These are phyloP conservation scores for Neonothopanus nambi DNA, from an alignment of 1,284 basidiomycete genomes.

Conservation along the genomic window DNA sequence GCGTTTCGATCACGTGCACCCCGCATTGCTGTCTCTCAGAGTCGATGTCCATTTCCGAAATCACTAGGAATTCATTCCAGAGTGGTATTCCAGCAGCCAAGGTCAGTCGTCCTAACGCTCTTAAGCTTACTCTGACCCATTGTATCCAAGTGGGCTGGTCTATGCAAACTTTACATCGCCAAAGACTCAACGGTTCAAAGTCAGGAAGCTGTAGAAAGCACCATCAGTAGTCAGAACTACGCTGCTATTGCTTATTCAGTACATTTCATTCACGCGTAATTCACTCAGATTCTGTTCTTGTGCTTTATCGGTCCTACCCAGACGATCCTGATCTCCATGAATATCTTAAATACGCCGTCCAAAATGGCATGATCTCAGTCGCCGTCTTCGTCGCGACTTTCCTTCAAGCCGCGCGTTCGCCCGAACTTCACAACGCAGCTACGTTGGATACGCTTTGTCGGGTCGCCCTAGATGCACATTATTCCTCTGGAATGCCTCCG, in stretches of 20 bases:
- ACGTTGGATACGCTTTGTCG: constrained; percentile 71
- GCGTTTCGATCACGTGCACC: too few relatives aligned
- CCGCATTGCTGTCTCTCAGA: not conserved
- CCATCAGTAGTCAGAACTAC: constrained; percentile 48
- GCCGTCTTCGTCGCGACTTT: constrained; percentile 58
- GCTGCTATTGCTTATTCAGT: not conserved
- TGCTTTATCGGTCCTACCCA: constrained; percentile 64
- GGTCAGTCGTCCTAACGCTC: constrained; percentile 36
- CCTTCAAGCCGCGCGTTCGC: constrained; percentile 48
- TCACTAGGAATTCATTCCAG: constrained; percentile 72
- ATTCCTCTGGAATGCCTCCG: constrained; percentile 53
- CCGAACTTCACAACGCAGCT: constrained; percentile 56
- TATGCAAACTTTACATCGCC: constrained; percentile 60
- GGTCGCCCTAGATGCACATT: constrained; percentile 60
- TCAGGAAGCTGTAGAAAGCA: constrained; percentile 39
- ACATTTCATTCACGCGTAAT: constrained; percentile 1
- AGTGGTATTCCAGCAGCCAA: constrained; percentile 61
- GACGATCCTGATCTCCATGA: constrained; percentile 60
- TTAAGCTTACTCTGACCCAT: not conserved
- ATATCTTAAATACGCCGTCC: constrained; percentile 62
- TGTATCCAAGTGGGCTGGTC: constrained; percentile 56
- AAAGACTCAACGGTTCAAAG: constrained; percentile 43
- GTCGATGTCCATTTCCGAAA: constrained; percentile 61
- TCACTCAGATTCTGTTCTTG: constrained; percentile 61
- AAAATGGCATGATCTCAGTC: constrained; percentile 55